Evolutionary conservation across 805 yeast genomes (phyloP).

Genomic region (Ogataea parapolymorpha): DNA sequence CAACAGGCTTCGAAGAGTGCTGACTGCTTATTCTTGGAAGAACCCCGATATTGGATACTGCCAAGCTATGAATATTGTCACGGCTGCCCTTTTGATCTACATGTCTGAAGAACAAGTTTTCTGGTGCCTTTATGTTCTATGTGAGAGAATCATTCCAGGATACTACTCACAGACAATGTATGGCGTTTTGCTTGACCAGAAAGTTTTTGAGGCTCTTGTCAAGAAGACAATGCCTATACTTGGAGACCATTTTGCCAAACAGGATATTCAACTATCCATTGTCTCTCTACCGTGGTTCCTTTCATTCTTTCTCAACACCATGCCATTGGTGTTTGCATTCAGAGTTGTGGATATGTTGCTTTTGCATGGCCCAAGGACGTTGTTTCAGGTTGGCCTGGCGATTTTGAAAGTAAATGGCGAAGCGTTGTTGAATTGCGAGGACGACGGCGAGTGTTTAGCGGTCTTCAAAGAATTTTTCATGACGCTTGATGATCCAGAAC

Average conservation of each 20-base stretch:
- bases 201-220: constrained; percentile 87
- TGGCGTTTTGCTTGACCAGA: constrained; percentile 91
- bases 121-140: constrained; percentile 79
- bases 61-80: constrained; percentile 96
- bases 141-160: constrained; percentile 88
- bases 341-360: constrained; percentile 88
- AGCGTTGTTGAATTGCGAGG: constrained; percentile 70
- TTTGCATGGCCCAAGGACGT: constrained; percentile 80
- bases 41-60: constrained; percentile 97
- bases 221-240: constrained; percentile 85
- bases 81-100: constrained; percentile 72
- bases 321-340: constrained; percentile 93
- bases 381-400: constrained; percentile 92
- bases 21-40: constrained; percentile 94
- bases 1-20: constrained; percentile 74
- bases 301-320: constrained; percentile 81
- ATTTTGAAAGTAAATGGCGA: constrained; percentile 88
- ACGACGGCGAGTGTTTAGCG: constrained; percentile 89
- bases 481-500: constrained; percentile 72
- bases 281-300: constrained; percentile 96
- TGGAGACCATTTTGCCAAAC: constrained; percentile 72
- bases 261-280: constrained; percentile 89
- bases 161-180: constrained; percentile 97
- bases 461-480: constrained; percentile 80
- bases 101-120: constrained; percentile 98